A percentile compares a stretch with the other conserved stretches of the same genome.
Evolutionary conservation across 208 protist species (phyloP).

Genomic region (Leishmania tropica): DNA sequence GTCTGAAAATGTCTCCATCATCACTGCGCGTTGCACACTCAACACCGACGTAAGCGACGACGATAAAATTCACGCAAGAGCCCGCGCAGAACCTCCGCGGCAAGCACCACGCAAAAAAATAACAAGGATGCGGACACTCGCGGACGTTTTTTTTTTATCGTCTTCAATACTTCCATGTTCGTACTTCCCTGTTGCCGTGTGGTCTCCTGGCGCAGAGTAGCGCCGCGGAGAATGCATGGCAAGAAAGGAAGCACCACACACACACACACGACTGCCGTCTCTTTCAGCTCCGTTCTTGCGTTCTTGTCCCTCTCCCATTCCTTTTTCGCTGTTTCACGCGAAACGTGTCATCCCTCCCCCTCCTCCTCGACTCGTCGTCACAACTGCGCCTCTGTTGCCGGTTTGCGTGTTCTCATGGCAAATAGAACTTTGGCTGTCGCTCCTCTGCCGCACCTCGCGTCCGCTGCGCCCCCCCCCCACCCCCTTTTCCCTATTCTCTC

Average conservation of each 20-base stretch:
- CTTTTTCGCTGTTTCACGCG: neutral
- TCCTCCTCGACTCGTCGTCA: neutral
- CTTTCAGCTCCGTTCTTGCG: neutral
- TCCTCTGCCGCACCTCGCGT: neutral
- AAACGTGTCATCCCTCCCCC: neutral
- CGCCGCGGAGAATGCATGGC: neutral
- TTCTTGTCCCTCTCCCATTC: neutral
- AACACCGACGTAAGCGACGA: neutral
- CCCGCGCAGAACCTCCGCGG: neutral
- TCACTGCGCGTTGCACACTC: neutral
- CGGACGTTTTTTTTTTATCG: neutral
- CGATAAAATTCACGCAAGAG: neutral
- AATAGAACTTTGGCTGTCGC: neutral
- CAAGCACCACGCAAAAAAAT: neutral
- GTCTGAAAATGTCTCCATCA: neutral
- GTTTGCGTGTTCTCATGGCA: neutral
- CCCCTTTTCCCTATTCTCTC: neutral
- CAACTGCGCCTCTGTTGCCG: neutral
- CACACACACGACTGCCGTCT: neutral
- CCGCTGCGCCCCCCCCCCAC: too few relatives aligned
- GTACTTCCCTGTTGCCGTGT: neutral
- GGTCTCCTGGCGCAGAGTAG: neutral
- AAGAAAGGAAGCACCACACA: neutral
- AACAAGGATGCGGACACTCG: neutral
- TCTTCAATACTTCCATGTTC: neutral